These are phyloP conservation scores for Rubia tinctorum DNA, from an alignment of 305 asterid genomes.

Conservation along the genomic window DNA sequence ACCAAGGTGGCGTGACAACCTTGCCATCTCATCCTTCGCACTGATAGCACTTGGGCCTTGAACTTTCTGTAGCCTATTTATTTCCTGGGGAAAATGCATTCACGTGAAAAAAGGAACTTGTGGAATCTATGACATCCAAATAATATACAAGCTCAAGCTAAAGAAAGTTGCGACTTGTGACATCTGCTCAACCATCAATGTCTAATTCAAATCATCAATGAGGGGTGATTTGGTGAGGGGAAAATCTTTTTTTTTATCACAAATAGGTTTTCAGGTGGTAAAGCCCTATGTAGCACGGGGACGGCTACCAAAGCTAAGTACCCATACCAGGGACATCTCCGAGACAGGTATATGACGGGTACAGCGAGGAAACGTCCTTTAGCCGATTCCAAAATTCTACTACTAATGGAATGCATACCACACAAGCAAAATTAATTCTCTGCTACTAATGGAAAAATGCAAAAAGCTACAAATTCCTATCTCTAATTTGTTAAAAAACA, in stretches of 20 bases:
- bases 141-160: neutral
- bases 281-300: neutral
- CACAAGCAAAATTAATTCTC: too few relatives aligned
- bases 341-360: too few relatives aligned
- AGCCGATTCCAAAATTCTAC: too few relatives aligned
- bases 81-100: conserved; percentile 55
- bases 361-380: too few relatives aligned
- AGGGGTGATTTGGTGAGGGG: neutral
- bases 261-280: neutral
- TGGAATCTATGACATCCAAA: neutral
- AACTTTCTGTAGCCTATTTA: conserved; percentile 80
- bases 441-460: too few relatives aligned
- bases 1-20: conserved; percentile 94
- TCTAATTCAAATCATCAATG: neutral
- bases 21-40: conserved; percentile 98
- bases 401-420: too few relatives aligned
- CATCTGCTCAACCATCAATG: conserved; percentile 7
- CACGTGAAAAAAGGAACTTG: neutral
- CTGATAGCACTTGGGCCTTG: conserved; percentile 98
- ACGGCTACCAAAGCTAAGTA: too few relatives aligned
- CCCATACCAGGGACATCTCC: too few relatives aligned
- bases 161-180: neutral
- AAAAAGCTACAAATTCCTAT: too few relatives aligned
- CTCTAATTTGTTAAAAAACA: too few relatives aligned
- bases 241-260: neutral